Percentiles rank a stretch among this genome's conserved stretches.
Conservation (phyloP, 2,329 filamentous ascomycete species). For the Kalaharituber pfeilii region DNA sequence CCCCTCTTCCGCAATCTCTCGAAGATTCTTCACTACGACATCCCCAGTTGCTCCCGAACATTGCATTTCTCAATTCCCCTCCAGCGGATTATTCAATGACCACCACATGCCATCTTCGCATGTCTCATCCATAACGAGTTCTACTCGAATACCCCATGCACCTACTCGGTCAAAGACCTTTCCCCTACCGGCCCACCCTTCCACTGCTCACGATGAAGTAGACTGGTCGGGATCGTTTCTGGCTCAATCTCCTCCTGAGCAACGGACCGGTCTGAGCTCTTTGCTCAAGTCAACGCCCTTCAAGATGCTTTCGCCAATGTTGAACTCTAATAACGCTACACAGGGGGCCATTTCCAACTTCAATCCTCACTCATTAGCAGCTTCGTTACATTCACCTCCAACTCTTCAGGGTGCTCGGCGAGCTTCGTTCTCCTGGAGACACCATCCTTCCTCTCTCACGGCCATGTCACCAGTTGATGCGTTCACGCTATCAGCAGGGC, state of each 20-base stretch:
- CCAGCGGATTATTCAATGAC: background rate
- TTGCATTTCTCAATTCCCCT: background rate
- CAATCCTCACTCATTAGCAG: background rate
- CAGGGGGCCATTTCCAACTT: background rate
- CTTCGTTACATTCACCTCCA: background rate
- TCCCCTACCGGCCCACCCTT: background rate
- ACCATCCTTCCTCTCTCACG: background rate
- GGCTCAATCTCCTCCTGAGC: background rate
- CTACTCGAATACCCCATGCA: background rate
- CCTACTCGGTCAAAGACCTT: background rate
- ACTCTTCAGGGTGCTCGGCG: background rate
- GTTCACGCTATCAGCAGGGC: background rate
- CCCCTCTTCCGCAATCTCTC: no score
- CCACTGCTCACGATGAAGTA: background rate
- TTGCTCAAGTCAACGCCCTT: background rate
- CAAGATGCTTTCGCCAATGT: background rate
- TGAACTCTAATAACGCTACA: background rate
- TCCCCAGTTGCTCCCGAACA: background rate
- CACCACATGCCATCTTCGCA: background rate
- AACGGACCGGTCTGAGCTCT: background rate
- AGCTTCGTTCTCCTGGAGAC: background rate
- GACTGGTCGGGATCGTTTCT: background rate
- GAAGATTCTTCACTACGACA: no score
- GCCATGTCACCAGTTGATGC: conserved; percentile 1
- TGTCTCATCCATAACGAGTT: background rate